phyloP scores from a whole-genome alignment of 1,139 yeast genomes.

The Yamadazyma dushanensis region DNA sequence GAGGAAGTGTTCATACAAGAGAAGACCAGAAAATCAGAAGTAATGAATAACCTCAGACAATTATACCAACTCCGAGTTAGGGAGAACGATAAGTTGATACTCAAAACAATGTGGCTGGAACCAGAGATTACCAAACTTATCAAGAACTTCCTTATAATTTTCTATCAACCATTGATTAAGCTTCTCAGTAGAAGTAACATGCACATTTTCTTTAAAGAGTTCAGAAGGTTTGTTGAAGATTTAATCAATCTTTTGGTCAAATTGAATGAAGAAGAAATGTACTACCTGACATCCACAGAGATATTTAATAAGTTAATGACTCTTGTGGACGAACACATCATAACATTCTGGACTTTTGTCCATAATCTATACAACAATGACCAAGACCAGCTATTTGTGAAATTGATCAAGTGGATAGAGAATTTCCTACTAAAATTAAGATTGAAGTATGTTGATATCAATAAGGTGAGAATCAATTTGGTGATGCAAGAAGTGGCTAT shows the following conservation, averaged over 20 bases:
- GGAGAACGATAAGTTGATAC: constrained; percentile 69
- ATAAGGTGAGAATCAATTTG: constrained; percentile 42
- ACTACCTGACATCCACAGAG: constrained; percentile 41
- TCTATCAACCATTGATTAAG: constrained; percentile 80
- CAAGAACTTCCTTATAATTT: constrained; percentile 70
- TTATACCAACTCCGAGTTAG: constrained; percentile 66
- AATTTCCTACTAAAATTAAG: constrained; percentile 56
- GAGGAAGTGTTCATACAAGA: neutral
- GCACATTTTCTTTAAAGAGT: constrained; percentile 71
- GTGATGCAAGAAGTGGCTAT: constrained; percentile 15
- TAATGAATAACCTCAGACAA: constrained; percentile 55
- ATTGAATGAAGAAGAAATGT: constrained; percentile 49
- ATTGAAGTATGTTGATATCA: constrained; percentile 57
- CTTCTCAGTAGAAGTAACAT: constrained; percentile 76
- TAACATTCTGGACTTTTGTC: constrained; percentile 68
- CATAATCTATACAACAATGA: constrained; percentile 78
- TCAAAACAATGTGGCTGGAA: constrained; percentile 82
- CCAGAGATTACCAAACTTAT: constrained; percentile 72
- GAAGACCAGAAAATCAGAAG: constrained; percentile 7
- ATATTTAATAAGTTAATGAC: constrained; percentile 67
- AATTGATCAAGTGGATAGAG: constrained; percentile 68
- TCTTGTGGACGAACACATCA: constrained; percentile 69
- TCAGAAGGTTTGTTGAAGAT: constrained; percentile 74
- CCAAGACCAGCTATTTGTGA: constrained; percentile 66
- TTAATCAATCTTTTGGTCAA: constrained; percentile 52